Base-by-base conservation (phyloP, 805 yeast species). In the Kurtzmaniella cleridarum region DNA sequence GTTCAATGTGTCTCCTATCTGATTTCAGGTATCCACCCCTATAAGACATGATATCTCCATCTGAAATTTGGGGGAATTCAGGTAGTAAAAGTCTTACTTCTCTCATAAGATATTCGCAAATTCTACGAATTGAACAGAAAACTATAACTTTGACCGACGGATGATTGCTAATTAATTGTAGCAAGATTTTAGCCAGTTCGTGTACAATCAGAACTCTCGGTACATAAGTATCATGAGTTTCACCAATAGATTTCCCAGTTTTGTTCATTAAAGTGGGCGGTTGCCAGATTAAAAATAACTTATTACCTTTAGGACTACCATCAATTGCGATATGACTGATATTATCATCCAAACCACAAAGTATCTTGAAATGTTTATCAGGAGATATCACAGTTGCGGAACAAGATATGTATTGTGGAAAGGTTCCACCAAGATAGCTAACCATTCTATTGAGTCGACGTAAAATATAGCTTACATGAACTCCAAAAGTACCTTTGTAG, bases 321-420 rank as follows among this genome's bases (percentile, higher is more conserved):
- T 93, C 98, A 38, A 83, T 67, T 33, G 66, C 62, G 10, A 89
- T 69, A 49, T 85, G 81, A 12, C 66, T 63, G 1, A 84, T 72
- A 1, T 68, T 55, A 1, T 74, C 73, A 6, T 39, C 24, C 3
- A 87, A 62, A 0, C 95, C 95, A 50, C 91, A 87, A 18, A 93
- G 71, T 3, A 76, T 65, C 28, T 75, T 59, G 80, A 91, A 85
- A 53, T 89, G 95, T 8, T 69, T 51, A 0, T 66, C 63, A 0
- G 98, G 98, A 33, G 79, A 73, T 42, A 76, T 75, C 40, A 93
- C 74, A 0, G 99, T 93, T 0, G 99, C 99, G 0, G 98, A 90
- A 62, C 98, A 91, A 1, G 96, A 84, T 4, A 93, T 78, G 55
- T 84, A 88, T 40, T 73, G 75, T 30, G 87, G 50, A 2, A 64